Evolutionary conservation across 345 rosid genomes (phyloP).

Genomic region (Ceriops decandra): DNA sequence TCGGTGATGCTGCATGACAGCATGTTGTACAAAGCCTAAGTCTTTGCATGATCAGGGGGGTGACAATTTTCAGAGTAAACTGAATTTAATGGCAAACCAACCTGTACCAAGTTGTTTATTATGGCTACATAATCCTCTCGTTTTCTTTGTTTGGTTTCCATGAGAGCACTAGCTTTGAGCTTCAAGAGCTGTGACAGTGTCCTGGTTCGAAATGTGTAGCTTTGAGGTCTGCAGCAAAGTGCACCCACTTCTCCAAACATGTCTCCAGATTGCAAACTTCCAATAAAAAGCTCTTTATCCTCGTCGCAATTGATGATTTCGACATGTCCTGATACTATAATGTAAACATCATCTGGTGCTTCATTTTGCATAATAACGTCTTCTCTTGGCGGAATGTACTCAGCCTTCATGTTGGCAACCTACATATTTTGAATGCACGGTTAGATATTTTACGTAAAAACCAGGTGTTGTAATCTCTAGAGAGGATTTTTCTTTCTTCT

Average conservation of each 20-base stretch:
- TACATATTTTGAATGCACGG: constrained; percentile 5
- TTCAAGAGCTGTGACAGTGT: constrained; percentile 76
- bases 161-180: constrained; percentile 55
- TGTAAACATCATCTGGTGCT: constrained; percentile 79
- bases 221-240: constrained; percentile 67
- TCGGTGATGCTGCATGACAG: constrained; percentile 53
- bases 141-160: constrained; percentile 63
- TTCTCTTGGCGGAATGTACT: constrained; percentile 88
- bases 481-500: too few species aligned
- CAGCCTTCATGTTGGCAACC: constrained; percentile 86
- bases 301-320: constrained; percentile 56
- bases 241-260: constrained; percentile 91
- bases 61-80: too few species aligned
- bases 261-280: constrained; percentile 57
- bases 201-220: constrained; percentile 65
- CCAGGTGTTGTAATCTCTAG: too few species aligned
- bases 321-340: constrained; percentile 78
- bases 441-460: neutral
- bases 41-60: neutral
- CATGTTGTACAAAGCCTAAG: neutral
- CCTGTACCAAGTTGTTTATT: constrained; percentile 78
- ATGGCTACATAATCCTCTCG: constrained; percentile 61
- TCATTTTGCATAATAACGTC: constrained; percentile 85
- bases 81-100: constrained; percentile 5
- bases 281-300: constrained; percentile 54